Percentiles rank a stretch among this genome's conserved stretches.
These are phyloP conservation scores for Cardiospermum halicacabum DNA, from an alignment of 345 rosid genomes.

Conservation along the genomic window DNA sequence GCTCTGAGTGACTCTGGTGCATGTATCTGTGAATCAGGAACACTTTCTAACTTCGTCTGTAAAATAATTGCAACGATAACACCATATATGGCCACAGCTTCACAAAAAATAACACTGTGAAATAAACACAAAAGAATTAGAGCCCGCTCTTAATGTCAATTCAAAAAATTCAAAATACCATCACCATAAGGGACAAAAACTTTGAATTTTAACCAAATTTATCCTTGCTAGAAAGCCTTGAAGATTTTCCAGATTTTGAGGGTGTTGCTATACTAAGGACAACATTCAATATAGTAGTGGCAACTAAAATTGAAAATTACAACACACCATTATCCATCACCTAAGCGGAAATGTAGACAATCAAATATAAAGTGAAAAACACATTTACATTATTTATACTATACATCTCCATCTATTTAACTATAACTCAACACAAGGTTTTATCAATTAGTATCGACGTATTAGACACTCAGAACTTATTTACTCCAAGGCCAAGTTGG, in stretches of 20 bases:
- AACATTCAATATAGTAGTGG: neutral
- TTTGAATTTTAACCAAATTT: neutral
- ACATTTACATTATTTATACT: neutral
- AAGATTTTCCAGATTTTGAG: neutral
- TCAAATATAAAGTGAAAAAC: neutral
- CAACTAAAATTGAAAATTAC: neutral
- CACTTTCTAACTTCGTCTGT: slow-evolving; percentile 96
- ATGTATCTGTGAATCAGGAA: slow-evolving; percentile 62
- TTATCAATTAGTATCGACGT: neutral
- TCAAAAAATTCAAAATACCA: slow-evolving; percentile 7
- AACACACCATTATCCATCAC: neutral
- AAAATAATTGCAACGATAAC: slow-evolving; percentile 95
- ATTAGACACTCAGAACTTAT: neutral
- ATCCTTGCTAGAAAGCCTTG: neutral
- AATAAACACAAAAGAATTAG: slow-evolving; percentile 9
- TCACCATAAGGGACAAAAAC: neutral
- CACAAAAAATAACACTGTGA: slow-evolving; percentile 91
- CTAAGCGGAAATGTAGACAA: neutral
- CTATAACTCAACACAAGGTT: neutral
- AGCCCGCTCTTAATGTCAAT: neutral
- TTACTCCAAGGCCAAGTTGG: neutral
- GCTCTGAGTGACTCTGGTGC: slow-evolving; percentile 96
- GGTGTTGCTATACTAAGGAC: neutral
- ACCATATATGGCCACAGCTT: slow-evolving; percentile 99
- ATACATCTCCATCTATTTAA: neutral